phyloP scores from a whole-genome alignment of 805 yeast species.

The Debaryomyces tyrocola region DNA sequence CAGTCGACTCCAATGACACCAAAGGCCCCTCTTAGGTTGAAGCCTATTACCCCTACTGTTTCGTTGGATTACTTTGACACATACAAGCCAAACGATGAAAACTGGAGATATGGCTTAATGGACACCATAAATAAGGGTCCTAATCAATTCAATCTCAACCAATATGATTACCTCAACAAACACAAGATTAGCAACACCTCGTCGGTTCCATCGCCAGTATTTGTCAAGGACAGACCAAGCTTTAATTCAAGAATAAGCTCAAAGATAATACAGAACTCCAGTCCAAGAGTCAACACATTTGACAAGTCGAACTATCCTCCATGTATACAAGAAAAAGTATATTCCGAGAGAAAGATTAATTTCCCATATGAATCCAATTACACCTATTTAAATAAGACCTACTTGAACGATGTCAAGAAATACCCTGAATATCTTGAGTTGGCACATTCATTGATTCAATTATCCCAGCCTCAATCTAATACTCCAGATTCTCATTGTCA shows the following conservation, averaged over 20 bases:
- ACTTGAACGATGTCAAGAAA: constrained; percentile 47
- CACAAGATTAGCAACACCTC: constrained; percentile 6
- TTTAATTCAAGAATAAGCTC: constrained; percentile 35
- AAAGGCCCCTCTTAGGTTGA: constrained; percentile 20
- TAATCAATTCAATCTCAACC: constrained; percentile 25
- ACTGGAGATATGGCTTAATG: constrained; percentile 43
- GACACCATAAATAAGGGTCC: constrained; percentile 31
- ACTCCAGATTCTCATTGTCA: not conserved
- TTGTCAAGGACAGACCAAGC: constrained; percentile 23
- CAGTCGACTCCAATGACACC: constrained; percentile 19
- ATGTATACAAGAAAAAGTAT: constrained; percentile 8
- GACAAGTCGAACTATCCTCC: constrained; percentile 1
- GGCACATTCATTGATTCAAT: constrained; percentile 42
- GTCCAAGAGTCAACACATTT: constrained; percentile 14
- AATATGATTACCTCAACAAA: constrained; percentile 28
- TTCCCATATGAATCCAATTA: constrained; percentile 57
- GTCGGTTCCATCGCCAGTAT: constrained; percentile 4
- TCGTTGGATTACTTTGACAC: constrained; percentile 46
- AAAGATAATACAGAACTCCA: constrained; percentile 11
- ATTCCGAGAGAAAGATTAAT: constrained; percentile 38
- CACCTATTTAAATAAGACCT: constrained; percentile 49
- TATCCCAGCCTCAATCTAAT: constrained; percentile 17
- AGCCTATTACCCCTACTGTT: constrained; percentile 41
- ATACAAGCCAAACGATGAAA: constrained; percentile 44
- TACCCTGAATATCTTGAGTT: constrained; percentile 50